These are phyloP conservation scores for Chaetomium tenue DNA, from an alignment of 495 filamentous ascomycete genomes.

Conservation along the genomic window DNA sequence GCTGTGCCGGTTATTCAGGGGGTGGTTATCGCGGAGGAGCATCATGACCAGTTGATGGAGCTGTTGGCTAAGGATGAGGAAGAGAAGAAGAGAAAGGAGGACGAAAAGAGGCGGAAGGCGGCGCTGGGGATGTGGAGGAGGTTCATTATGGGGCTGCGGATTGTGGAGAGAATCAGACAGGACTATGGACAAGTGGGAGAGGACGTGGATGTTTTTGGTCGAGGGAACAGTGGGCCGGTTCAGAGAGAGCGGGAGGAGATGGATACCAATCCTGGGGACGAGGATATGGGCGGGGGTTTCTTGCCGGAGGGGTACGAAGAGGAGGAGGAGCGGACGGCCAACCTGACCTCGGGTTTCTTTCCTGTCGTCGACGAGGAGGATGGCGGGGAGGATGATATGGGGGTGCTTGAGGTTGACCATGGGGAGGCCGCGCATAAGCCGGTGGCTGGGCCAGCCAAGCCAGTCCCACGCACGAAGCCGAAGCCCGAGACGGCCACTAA, in stretches of 20 bases:
- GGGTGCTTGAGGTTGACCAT: constrained; percentile 36
- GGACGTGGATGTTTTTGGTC: constrained; percentile 43
- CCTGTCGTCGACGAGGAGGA: constrained; percentile 39
- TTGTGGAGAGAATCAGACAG: constrained; percentile 71
- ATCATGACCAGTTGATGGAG: constrained; percentile 71
- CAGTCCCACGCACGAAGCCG: constrained; percentile 27
- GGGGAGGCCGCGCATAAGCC: constrained; percentile 20
- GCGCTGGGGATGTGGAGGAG: constrained; percentile 80
- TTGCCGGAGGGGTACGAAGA: constrained; percentile 52
- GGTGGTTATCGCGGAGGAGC: constrained; percentile 80
- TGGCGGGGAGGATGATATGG: constrained; percentile 31
- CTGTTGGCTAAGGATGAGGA: constrained; percentile 79
- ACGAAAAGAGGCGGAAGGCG: constrained; percentile 73
- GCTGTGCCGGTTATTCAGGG: constrained; percentile 90
- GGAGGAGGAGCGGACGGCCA: constrained; percentile 33
- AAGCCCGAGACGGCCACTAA: constrained; percentile 24
- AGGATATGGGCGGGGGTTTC: constrained; percentile 57
- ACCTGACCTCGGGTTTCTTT: constrained; percentile 44
- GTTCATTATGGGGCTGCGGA: constrained; percentile 79
- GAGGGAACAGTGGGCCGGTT: constrained; percentile 24
- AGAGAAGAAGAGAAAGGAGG: constrained; percentile 73
- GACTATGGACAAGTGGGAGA: constrained; percentile 67
- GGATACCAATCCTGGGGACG: constrained; percentile 31
- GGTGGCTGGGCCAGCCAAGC: constrained; percentile 25
- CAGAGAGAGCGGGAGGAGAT: constrained; percentile 23